Evolutionary conservation across 2,329 filamentous ascomycete genomes (phyloP).

Genomic region (Monosporascus sp.): DNA sequence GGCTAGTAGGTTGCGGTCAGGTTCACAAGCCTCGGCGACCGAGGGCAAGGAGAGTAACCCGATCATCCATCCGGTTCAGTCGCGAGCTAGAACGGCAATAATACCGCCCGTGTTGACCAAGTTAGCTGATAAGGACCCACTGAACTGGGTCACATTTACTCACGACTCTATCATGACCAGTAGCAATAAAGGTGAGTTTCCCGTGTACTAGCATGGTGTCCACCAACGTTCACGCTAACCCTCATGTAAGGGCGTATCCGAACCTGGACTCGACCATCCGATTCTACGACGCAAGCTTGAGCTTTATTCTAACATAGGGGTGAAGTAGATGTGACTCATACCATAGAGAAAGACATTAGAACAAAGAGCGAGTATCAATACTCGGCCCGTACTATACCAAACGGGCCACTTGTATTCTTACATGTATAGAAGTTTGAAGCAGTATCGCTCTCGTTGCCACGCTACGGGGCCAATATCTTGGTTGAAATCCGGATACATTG

Average conservation of each 20-base stretch:
- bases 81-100: conserved; percentile 76
- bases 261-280: conserved; percentile 37
- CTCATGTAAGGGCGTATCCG: conserved; percentile 32
- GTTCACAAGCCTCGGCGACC: conserved; percentile 57
- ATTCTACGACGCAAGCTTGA: conserved; percentile 26
- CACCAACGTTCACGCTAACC: conserved; percentile 4
- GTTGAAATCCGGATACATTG: too few species aligned
- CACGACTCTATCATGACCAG: conserved; percentile 90
- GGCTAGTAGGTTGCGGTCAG: conserved; percentile 59
- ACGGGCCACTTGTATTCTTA: conserved; percentile 4
- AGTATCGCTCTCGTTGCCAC: not conserved
- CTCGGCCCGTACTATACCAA: too few species aligned
- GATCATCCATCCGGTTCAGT: conserved; percentile 75
- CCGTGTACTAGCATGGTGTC: not conserved
- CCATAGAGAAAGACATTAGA: not conserved
- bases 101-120: conserved; percentile 90
- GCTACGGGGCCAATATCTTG: not conserved
- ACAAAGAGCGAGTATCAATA: not conserved
- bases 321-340: not conserved
- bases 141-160: conserved; percentile 90
- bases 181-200: conserved; percentile 74
- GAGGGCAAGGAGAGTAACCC: conserved; percentile 51
- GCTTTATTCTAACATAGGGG: not conserved
- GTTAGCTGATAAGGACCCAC: conserved; percentile 75
- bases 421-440: conserved; percentile 6